Evolutionary conservation across 2,329 filamentous ascomycete species (phyloP).

Genomic region (Thelonectria rubi): DNA sequence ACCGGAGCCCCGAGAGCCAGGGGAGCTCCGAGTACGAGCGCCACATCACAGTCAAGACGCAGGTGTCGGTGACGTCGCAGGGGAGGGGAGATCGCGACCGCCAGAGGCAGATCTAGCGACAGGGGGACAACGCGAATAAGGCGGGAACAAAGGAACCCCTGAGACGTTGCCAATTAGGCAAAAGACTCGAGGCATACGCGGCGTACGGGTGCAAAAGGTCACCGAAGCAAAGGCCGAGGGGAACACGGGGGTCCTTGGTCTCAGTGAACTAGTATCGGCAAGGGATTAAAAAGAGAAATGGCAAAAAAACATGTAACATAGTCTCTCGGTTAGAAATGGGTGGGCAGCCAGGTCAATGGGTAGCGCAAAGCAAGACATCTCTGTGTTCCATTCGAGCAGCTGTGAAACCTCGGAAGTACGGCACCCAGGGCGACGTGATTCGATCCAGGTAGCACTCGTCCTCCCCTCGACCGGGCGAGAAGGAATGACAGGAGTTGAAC

Average conservation of each 20-base stretch:
- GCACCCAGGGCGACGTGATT: not conserved
- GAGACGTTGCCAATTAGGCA: too few species aligned
- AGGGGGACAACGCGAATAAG: not conserved
- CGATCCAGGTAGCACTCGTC: not conserved
- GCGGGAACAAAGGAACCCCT: not conserved
- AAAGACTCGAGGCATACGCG: not conserved
- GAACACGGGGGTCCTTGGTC: not conserved
- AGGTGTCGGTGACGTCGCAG: constrained; percentile 16
- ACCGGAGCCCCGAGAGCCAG: constrained; percentile 12
- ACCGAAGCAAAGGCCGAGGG: not conserved
- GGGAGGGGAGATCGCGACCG: not conserved
- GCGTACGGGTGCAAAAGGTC: not conserved
- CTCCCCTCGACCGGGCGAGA: not conserved
- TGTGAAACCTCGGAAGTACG: not conserved
- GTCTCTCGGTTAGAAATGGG: not conserved
- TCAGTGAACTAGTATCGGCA: not conserved
- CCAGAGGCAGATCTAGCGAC: not conserved
- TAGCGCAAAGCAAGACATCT: too few species aligned
- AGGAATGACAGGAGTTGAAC: not conserved
- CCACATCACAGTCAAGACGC: constrained; percentile 17
- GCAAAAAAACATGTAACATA: constrained; percentile 1
- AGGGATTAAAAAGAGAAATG: not conserved
- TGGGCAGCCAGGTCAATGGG: not conserved
- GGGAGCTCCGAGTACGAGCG: constrained; percentile 25
- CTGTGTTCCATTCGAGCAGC: not conserved